Evolutionary conservation across 192 early-diverging fungal species (phyloP).

Genomic region (Coemansia sp.): DNA sequence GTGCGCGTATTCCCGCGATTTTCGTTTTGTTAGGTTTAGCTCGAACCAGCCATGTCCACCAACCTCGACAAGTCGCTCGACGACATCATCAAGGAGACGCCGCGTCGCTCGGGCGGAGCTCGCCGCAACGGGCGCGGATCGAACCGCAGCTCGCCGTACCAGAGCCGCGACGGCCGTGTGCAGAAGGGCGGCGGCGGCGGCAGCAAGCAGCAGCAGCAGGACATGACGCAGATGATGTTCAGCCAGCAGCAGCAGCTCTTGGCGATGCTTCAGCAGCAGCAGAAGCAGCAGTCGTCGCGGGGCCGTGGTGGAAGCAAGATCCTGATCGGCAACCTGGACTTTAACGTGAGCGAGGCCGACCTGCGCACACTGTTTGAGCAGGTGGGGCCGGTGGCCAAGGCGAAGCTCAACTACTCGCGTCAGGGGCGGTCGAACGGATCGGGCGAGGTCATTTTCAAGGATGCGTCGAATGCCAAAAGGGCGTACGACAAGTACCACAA

Average conservation of each 20-base stretch:
- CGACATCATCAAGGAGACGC: constrained; percentile 39
- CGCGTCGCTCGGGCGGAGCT: constrained; percentile 8
- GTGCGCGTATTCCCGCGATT: too few species aligned
- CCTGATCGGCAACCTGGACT: constrained; percentile 44
- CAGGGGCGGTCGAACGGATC: constrained; percentile 40
- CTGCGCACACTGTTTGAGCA: constrained; percentile 37
- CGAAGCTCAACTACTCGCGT: constrained; percentile 28
- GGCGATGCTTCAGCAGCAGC: constrained; percentile 14
- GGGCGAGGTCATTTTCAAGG: constrained; percentile 36
- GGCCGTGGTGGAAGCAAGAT: constrained; percentile 20
- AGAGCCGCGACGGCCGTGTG: constrained; percentile 26
- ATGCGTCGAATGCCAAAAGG: constrained; percentile 18
- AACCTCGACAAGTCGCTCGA: constrained; percentile 48
- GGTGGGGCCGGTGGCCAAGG: constrained; percentile 22
- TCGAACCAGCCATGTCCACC: constrained; percentile 30
- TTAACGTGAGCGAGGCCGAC: constrained; percentile 34
- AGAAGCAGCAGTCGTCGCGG: constrained; percentile 11
- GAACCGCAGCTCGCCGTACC: constrained; percentile 40
- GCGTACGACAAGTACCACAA: constrained; percentile 38
- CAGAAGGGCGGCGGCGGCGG: constrained; percentile 13
- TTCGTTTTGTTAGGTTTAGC: too few species aligned
- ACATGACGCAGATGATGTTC: constrained; percentile 32
- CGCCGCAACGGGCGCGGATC: constrained; percentile 18
- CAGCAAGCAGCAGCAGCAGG: constrained; percentile 15
- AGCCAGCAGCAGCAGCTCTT: constrained; percentile 31